These are phyloP conservation scores for Venturia oleaginea DNA, from an alignment of 2,329 filamentous ascomycete species.

Conservation along the genomic window DNA sequence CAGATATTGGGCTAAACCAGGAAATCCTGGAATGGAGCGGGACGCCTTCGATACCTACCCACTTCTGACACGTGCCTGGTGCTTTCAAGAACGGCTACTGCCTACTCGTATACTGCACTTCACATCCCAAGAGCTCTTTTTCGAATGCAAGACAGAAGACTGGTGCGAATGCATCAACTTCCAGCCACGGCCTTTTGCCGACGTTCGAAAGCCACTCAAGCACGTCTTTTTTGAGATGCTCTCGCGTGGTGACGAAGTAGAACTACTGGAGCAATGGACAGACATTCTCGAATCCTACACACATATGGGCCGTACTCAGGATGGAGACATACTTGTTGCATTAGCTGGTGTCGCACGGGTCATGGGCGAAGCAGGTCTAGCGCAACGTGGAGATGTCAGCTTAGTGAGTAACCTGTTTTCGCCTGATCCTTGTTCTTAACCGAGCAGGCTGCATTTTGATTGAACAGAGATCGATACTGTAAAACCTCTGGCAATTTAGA, in stretches of 20 bases:
- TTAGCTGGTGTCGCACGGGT: not conserved
- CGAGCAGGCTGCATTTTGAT: no score
- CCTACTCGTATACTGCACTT: not conserved
- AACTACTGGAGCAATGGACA: not conserved
- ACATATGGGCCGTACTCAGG: not conserved
- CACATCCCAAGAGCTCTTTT: not conserved
- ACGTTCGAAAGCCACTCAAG: not conserved
- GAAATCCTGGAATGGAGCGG: not conserved
- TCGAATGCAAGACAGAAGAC: not conserved
- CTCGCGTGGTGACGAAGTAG: not conserved
- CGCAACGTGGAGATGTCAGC: no score
- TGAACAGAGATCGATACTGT: no score
- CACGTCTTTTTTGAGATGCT: not conserved
- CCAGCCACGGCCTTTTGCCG: not conserved
- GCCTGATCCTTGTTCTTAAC: no score
- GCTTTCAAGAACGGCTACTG: not conserved
- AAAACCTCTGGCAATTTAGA: no score
- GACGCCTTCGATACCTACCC: not conserved
- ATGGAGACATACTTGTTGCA: not conserved
- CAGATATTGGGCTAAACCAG: not conserved
- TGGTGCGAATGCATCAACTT: not conserved
- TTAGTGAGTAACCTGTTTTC: no score
- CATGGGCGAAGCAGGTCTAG: not conserved
- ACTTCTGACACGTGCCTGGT: not conserved
- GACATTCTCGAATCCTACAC: not conserved